Percentiles rank a stretch among this genome's conserved stretches.
Evolutionary conservation across 225 moss, liverwort and hornwort species (phyloP).

Genomic region (Straminergon stramineum): DNA sequence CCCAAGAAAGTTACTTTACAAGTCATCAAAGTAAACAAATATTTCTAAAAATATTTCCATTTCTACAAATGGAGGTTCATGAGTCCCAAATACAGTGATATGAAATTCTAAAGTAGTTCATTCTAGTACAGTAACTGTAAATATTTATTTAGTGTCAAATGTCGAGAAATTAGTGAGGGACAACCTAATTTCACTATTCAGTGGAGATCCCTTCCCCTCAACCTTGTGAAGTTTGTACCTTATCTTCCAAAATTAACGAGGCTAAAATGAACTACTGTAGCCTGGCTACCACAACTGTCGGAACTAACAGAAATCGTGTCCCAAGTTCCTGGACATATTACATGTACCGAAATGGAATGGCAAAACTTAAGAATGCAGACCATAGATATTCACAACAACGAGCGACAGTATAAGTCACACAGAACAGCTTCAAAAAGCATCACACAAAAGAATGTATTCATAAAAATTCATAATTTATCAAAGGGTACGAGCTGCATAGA

Average conservation of each 20-base stretch:
- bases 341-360: neutral
- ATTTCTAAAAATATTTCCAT: too few relatives aligned
- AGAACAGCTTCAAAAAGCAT: neutral
- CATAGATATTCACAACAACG: neutral
- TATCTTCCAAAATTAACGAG: neutral
- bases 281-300: neutral
- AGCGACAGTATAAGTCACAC: too few relatives aligned
- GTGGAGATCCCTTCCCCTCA: neutral
- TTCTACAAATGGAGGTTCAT: too few relatives aligned
- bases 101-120: too few relatives aligned
- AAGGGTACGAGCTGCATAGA: conserved; percentile 14
- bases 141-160: too few relatives aligned
- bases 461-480: conserved; percentile 11
- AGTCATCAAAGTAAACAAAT: too few relatives aligned
- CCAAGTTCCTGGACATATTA: too few relatives aligned
- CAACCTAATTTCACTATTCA: too few relatives aligned
- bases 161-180: too few relatives aligned
- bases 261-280: neutral
- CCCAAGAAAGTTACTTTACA: too few relatives aligned
- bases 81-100: too few relatives aligned
- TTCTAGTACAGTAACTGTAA: too few relatives aligned
- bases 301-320: neutral
- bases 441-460: conserved; percentile 11
- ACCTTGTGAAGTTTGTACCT: neutral
- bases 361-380: neutral